Evolutionary conservation across 768 basidiomycete genomes (phyloP), one percentile per base, ranked within the genome.

Genomic region (Lepiota venenata): DNA sequence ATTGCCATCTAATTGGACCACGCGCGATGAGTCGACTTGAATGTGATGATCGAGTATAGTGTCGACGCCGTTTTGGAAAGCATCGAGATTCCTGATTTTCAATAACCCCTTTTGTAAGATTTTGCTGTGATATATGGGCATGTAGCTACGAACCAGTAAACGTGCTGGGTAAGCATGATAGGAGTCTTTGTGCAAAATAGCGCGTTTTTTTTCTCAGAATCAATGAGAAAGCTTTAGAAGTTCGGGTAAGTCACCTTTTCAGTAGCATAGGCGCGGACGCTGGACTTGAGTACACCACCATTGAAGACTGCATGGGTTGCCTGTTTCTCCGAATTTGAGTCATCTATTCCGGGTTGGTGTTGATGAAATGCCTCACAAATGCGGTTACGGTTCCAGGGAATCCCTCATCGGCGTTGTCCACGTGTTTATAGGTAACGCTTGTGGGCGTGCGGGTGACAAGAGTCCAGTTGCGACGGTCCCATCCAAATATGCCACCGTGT

Each of bases 401-500:
- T 1, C 81, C 82, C 63, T 83, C 75, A 50, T 77, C 74, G 5
- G 74, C 81, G 7, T 68, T 57, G 61, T 84, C 83, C 22, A 80
- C 25, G 55, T 80, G 79, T 53, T 71, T 71, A 63, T 75, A 84
- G 0, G 78, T 81, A 2, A 84, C 79, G 47, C 78, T 78, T 1
- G 71, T 76, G 15, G 68, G 58, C 4, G 72, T 70, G 56, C 68
- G 71, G 11, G 68, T 64, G 0, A 75, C 72, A 5, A 82, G 55
- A 2, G 74, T 80, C 82, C 82, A 84, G 64, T 77, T 78, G 6
- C 77, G 74, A 14, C 75, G 72, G 60, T 84, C 84, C 74, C 77
- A 85, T 16, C 83, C 82, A 48, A 71, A 66, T 15, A 74, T 73
- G 1, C 83, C 81, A 0, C 82, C 82, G 61, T 84, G 83, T 1